Evolutionary conservation across 2,329 filamentous ascomycete species (phyloP).

Genomic region (Sporothrix protearum): DNA sequence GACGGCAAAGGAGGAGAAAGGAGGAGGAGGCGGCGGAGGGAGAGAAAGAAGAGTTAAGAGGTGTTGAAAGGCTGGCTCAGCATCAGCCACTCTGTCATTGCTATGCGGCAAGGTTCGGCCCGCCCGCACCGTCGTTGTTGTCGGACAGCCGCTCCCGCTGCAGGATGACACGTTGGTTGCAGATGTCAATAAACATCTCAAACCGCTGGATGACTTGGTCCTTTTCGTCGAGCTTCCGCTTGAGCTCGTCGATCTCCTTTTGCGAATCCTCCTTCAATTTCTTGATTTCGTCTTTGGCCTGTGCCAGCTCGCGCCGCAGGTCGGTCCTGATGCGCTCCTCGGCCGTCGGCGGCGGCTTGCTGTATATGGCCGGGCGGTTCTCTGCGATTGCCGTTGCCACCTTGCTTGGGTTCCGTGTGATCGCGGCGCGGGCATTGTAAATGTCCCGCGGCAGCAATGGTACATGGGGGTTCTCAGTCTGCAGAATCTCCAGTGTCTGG

Average conservation of each 20-base stretch:
- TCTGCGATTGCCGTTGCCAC: slow-evolving; percentile 58
- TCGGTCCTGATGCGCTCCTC: slow-evolving; percentile 63
- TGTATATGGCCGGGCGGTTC: slow-evolving; percentile 61
- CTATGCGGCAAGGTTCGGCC: slow-evolving; percentile 22
- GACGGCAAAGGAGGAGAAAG: neutral
- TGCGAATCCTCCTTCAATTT: slow-evolving; percentile 54
- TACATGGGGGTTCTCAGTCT: slow-evolving; percentile 60
- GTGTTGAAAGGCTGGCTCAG: neutral
- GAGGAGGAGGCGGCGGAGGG: neutral
- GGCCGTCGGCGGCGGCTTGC: slow-evolving; percentile 59
- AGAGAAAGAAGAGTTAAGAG: too few species aligned
- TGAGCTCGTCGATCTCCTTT: slow-evolving; percentile 57
- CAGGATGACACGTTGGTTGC: slow-evolving; percentile 63
- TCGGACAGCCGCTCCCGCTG: slow-evolving; percentile 52
- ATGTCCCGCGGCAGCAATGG: slow-evolving; percentile 63
- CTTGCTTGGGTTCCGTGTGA: slow-evolving; percentile 62
- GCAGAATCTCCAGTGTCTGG: slow-evolving; percentile 63
- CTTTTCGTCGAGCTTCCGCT: slow-evolving; percentile 59
- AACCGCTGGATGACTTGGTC: slow-evolving; percentile 60
- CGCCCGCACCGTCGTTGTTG: slow-evolving; percentile 29
- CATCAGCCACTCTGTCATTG: slow-evolving; percentile 9
- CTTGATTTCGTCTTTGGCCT: slow-evolving; percentile 54
- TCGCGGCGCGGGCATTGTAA: slow-evolving; percentile 64
- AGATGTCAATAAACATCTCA: slow-evolving; percentile 68
- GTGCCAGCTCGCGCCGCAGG: slow-evolving; percentile 57